A percentile compares a stretch with the other conserved stretches of the same genome.
These are phyloP conservation scores for Eutypa lata DNA, from an alignment of 2,329 filamentous ascomycete species.

Conservation along the genomic window DNA sequence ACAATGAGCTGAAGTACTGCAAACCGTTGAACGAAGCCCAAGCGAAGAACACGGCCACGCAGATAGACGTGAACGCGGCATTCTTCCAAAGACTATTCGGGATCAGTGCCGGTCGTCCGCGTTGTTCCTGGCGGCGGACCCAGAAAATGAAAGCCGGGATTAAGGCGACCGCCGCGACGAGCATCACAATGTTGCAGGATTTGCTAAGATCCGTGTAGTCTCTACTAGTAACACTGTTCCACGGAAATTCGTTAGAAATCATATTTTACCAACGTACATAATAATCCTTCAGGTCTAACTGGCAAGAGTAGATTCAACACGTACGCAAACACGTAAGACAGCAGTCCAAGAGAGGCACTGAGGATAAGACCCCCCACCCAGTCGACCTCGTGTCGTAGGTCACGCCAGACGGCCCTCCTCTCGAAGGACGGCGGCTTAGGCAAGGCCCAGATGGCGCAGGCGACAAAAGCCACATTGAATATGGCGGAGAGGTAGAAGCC, in stretches of 20 bases:
- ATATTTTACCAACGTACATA: too few relatives aligned
- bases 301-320: slow-evolving; percentile 9
- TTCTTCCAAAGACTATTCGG: slow-evolving; percentile 60
- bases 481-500: slow-evolving; percentile 28
- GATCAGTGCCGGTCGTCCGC: slow-evolving; percentile 51
- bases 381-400: slow-evolving; percentile 35
- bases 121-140: slow-evolving; percentile 48
- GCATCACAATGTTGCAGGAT: slow-evolving; percentile 39
- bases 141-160: slow-evolving; percentile 52
- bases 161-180: slow-evolving; percentile 39
- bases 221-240: background rate
- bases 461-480: slow-evolving; percentile 23
- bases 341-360: slow-evolving; percentile 35
- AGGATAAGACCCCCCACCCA: slow-evolving; percentile 42
- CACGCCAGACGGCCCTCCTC: slow-evolving; percentile 3
- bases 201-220: slow-evolving; percentile 26
- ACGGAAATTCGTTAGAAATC: background rate
- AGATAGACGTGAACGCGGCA: slow-evolving; percentile 51
- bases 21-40: slow-evolving; percentile 45
- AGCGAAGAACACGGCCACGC: slow-evolving; percentile 45
- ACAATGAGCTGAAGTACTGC: slow-evolving; percentile 46
- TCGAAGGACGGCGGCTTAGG: slow-evolving; percentile 22
- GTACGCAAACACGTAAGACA: slow-evolving; percentile 43
- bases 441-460: slow-evolving; percentile 21
- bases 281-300: too few relatives aligned